Conservation (phyloP, 345 rosid genomes). For the Litchi chinensis region DNA sequence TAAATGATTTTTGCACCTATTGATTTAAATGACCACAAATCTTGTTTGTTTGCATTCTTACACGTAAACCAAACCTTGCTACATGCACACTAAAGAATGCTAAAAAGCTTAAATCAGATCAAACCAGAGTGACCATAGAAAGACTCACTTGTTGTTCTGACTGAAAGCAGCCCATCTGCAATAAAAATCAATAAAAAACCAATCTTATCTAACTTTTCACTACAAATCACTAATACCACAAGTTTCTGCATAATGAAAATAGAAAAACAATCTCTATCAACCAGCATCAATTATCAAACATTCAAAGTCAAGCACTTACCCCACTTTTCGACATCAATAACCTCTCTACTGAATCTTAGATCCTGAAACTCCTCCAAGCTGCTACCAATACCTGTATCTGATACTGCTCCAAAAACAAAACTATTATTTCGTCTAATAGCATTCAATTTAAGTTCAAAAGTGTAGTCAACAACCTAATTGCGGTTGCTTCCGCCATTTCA, state of each 20-base stretch:
- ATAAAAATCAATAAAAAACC: constrained; percentile 21
- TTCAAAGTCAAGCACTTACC: constrained; percentile 33
- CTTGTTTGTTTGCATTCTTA: not conserved
- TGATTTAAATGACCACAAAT: not conserved
- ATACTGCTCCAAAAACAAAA: constrained; percentile 40
- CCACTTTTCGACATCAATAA: constrained; percentile 48
- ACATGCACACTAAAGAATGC: not conserved
- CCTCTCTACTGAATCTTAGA: constrained; percentile 35
- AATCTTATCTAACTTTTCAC: not conserved
- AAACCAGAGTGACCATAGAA: not conserved
- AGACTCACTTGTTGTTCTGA: constrained; percentile 72
- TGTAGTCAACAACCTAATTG: not conserved
- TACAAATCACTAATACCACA: constrained; percentile 6
- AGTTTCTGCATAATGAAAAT: not conserved
- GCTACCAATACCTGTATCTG: constrained; percentile 79
- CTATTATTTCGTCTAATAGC: not conserved
- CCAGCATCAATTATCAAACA: not conserved
- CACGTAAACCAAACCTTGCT: not conserved
- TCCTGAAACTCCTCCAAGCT: constrained; percentile 61
- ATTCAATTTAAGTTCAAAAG: not conserved
- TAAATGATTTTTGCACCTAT: not conserved
- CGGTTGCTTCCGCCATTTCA: not conserved
- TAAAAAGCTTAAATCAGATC: not conserved
- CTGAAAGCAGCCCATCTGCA: constrained; percentile 81
- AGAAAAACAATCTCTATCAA: not conserved